A percentile compares a stretch with the other conserved stretches of the same genome.
phyloP scores from a whole-genome alignment of 164 flowering plant genomes.

The Malania oleifera region DNA sequence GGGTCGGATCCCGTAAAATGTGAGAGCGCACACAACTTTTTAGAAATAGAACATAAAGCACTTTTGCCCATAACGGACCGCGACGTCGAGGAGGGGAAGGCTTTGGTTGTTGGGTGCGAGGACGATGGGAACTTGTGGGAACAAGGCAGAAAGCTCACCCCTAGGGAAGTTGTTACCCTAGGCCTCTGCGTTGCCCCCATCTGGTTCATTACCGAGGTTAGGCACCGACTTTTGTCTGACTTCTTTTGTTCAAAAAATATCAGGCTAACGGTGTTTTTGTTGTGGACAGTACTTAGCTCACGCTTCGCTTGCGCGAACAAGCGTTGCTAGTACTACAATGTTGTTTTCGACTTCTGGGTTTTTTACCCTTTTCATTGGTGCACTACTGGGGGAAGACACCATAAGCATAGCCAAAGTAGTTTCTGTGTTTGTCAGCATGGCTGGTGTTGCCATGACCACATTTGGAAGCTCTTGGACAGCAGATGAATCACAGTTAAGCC shows the following conservation, averaged over 20 bases:
- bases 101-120: neutral
- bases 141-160: neutral
- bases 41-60: neutral
- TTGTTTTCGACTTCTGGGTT: neutral
- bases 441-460: constrained; percentile 1
- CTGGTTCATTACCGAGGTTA: neutral
- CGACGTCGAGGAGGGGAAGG: neutral
- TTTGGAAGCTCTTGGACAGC: neutral
- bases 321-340: neutral
- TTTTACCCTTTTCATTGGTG: constrained; percentile 2
- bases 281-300: constrained; percentile 1
- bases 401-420: neutral
- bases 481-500: neutral
- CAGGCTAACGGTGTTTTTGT: too few species aligned
- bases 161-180: neutral
- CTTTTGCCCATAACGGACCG: neutral
- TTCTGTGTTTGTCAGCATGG: constrained; percentile 1
- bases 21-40: neutral
- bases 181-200: neutral
- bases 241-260: too few species aligned
- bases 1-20: neutral
- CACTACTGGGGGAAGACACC: constrained; percentile 1
- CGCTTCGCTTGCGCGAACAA: neutral
- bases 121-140: neutral
- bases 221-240: neutral